Percentiles rank a stretch among this genome's conserved stretches.
phyloP scores from a whole-genome alignment of 177 flowering plant species.

The Vitis hybrid region DNA sequence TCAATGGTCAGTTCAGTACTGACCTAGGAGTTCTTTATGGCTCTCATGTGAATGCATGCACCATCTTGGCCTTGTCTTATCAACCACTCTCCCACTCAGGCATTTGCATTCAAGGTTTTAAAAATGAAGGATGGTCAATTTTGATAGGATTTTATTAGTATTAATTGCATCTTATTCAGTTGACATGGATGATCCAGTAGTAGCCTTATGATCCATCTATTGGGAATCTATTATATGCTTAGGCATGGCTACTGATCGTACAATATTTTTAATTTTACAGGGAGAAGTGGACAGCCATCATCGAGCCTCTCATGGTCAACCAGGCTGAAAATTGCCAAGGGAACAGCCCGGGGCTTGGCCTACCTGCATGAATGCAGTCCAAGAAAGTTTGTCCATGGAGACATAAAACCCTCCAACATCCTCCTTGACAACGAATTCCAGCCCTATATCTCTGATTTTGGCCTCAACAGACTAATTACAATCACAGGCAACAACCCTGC shows the following conservation, averaged over 20 bases:
- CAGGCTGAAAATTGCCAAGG: slow-evolving; percentile 71
- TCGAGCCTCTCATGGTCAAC: slow-evolving; percentile 70
- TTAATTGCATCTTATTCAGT: no score
- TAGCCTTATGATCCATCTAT: no score
- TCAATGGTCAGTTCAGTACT: no score
- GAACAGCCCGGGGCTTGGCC: slow-evolving; percentile 81
- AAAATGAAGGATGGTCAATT: no score
- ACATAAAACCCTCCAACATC: slow-evolving; percentile 89
- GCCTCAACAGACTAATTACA: slow-evolving; percentile 65
- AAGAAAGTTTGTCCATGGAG: slow-evolving; percentile 83
- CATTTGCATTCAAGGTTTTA: no score
- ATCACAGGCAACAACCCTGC: slow-evolving; percentile 62
- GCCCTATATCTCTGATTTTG: slow-evolving; percentile 83
- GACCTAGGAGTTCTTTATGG: no score
- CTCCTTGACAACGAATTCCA: slow-evolving; percentile 76
- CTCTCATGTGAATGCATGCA: no score
- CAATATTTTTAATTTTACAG: slow-evolving; percentile 29
- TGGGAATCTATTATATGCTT: neutral
- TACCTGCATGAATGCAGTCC: slow-evolving; percentile 92
- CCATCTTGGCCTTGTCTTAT: no score
- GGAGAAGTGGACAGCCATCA: slow-evolving; percentile 59
- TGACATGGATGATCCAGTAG: no score
- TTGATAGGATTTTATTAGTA: no score
- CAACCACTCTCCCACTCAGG: no score
- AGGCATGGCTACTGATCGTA: neutral